Evolutionary conservation across 192 early-diverging fungal genomes (phyloP), one percentile per base, ranked within the genome.

Genomic region (Phycomyces nitens): DNA sequence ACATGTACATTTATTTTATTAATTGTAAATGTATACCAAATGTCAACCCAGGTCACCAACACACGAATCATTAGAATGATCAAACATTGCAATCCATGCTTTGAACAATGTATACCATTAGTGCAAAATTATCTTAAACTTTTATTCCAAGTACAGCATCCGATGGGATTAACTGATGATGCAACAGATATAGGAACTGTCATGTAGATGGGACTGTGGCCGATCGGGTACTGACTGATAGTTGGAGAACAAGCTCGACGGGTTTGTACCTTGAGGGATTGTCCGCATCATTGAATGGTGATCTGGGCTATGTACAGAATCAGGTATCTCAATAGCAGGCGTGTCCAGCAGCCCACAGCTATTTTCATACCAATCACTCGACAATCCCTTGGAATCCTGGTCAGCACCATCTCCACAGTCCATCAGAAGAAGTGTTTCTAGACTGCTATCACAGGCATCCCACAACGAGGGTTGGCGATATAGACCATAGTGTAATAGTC

Each of bases 401-500:
- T 49, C n/a, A 38, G 44, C 18, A 38, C 11, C 8, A 66, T 44
- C 20, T 4, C 21, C 39, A 57, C 34, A 49, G 44, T 60, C 58
- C 53, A 60, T 53, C n/a, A 68, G 27, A 42, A 68, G 41, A 2
- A 62, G 29, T 8, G 52, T 61, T 42, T 68, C 66, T 20, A 68
- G 58, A 23, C 59, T 61, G 3, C 47, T 40, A 24, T 68, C 66
- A 23, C 53, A 53, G n/a, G 40, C 41, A 20, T 43, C 39, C 66
- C 66, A 68, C 39, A 71, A 24, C 14, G 69, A 58, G 14, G 69
- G 69, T 38, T 71, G 63, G 24, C 69, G 24, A 56, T 71, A 71
- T 3, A 71, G 38, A 7, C 69, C 69, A 60, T 47, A 71, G 43
- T 71, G 69, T 34, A 71, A 57, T 14, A 65, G 55, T 22, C 69